phyloP scores from a whole-genome alignment of 192 early-diverging fungal species.

The Backusella macrospora region DNA sequence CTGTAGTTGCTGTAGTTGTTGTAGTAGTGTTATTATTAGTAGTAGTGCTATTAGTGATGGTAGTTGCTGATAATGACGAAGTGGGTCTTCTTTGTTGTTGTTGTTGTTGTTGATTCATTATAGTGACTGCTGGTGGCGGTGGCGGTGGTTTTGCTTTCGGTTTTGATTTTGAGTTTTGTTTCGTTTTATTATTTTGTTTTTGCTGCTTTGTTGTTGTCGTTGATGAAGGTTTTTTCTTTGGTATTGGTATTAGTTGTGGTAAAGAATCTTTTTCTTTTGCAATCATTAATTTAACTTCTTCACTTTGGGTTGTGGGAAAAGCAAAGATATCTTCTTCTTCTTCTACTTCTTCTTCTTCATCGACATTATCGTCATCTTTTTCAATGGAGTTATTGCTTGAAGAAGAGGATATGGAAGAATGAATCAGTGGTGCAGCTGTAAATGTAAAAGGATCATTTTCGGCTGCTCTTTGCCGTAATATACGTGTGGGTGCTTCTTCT shows the following conservation, averaged over 20 bases:
- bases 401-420: background rate
- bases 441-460: background rate
- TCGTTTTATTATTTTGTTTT: background rate
- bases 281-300: slow-evolving; percentile 16
- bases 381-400: background rate
- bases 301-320: slow-evolving; percentile 1
- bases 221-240: slow-evolving; percentile 6
- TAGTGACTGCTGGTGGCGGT: background rate
- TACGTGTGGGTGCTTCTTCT: background rate
- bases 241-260: too few relatives aligned
- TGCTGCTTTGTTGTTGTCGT: background rate
- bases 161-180: background rate
- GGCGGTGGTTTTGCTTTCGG: background rate
- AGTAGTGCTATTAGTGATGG: background rate
- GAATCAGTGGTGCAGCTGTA: background rate
- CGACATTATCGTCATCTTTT: background rate
- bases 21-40: too few relatives aligned
- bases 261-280: background rate
- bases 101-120: background rate
- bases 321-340: slow-evolving; percentile 4
- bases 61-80: background rate
- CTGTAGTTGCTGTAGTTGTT: background rate
- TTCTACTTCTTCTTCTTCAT: background rate
- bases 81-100: too few relatives aligned
- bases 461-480: background rate